Evolutionary conservation across 2,329 filamentous ascomycete genomes (phyloP).

Genomic region (Colletotrichum sp.): DNA sequence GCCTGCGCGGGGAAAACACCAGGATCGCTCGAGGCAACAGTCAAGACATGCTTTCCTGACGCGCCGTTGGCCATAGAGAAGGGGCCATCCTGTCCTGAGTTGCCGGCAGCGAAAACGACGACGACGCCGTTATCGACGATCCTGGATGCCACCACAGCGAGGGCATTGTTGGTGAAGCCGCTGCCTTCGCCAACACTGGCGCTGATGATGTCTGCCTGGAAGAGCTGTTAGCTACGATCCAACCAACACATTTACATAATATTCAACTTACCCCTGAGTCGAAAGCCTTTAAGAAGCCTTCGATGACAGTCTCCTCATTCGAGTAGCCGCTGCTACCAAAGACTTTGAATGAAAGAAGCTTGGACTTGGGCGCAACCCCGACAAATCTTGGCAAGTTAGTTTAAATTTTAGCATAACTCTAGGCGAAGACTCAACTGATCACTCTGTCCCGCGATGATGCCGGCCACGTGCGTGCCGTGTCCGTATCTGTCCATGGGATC

Average conservation of each 20-base stretch:
- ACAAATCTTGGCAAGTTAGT: neutral
- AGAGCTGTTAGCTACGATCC: neutral
- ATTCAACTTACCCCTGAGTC: constrained; percentile 29
- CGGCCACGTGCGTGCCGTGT: constrained; percentile 30
- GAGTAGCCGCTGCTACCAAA: constrained; percentile 19
- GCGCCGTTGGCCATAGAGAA: constrained; percentile 49
- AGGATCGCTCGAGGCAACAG: constrained; percentile 40
- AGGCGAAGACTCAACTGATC: constrained; percentile 5
- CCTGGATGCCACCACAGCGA: constrained; percentile 43
- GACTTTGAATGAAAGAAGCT: constrained; percentile 31
- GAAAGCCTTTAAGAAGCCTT: constrained; percentile 38
- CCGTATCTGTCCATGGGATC: neutral
- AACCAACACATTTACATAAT: accelerated
- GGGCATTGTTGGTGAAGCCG: constrained; percentile 45
- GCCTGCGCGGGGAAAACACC: neutral
- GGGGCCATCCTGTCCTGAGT: constrained; percentile 51
- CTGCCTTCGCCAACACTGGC: constrained; percentile 41
- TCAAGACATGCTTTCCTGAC: constrained; percentile 43
- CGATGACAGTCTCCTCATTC: constrained; percentile 28
- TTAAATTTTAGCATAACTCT: neutral
- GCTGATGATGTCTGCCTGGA: constrained; percentile 42
- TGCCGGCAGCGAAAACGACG: constrained; percentile 55
- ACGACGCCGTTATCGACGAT: constrained; percentile 53
- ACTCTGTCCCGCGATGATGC: constrained; percentile 32
- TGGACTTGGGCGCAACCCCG: constrained; percentile 33